These are phyloP conservation scores for Bruguiera hainesii DNA, from an alignment of 441 rosid genomes.

Conservation along the genomic window DNA sequence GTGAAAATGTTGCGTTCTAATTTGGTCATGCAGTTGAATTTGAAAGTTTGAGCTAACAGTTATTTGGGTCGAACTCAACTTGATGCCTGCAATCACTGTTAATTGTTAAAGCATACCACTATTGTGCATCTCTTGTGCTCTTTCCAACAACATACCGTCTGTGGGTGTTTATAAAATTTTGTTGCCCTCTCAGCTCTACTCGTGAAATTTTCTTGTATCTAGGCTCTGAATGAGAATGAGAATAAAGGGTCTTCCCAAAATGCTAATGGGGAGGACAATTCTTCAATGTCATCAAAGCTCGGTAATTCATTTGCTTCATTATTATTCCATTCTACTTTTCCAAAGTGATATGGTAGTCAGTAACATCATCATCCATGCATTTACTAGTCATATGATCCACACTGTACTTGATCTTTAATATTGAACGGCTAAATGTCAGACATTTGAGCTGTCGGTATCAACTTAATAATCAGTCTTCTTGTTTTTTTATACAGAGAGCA, in stretches of 20 bases:
- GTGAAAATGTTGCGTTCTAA: neutral
- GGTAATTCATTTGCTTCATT: slow-evolving; percentile 39
- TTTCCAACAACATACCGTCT: neutral
- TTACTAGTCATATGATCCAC: neutral
- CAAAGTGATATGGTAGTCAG: neutral
- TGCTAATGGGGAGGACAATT: slow-evolving; percentile 47
- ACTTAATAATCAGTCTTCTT: slow-evolving; percentile 12
- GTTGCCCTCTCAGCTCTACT: neutral
- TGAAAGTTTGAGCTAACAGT: neutral
- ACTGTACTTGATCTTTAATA: neutral
- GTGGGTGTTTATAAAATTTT: neutral
- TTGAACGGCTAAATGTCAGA: neutral
- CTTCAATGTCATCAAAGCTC: slow-evolving; percentile 41
- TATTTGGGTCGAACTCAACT: neutral
- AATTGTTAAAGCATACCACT: neutral
- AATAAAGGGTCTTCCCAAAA: slow-evolving; percentile 34
- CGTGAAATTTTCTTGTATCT: slow-evolving; percentile 9
- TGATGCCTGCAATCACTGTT: neutral
- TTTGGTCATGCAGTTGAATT: neutral
- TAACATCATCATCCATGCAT: neutral
- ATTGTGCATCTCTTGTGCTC: neutral
- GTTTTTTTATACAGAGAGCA: slow-evolving; percentile 37
- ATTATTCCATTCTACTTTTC: neutral
- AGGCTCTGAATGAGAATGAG: slow-evolving; percentile 48
- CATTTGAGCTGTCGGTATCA: slow-evolving; percentile 4